phyloP scores from a whole-genome alignment of 2,329 filamentous ascomycete species.

The Lojkania enalia region DNA sequence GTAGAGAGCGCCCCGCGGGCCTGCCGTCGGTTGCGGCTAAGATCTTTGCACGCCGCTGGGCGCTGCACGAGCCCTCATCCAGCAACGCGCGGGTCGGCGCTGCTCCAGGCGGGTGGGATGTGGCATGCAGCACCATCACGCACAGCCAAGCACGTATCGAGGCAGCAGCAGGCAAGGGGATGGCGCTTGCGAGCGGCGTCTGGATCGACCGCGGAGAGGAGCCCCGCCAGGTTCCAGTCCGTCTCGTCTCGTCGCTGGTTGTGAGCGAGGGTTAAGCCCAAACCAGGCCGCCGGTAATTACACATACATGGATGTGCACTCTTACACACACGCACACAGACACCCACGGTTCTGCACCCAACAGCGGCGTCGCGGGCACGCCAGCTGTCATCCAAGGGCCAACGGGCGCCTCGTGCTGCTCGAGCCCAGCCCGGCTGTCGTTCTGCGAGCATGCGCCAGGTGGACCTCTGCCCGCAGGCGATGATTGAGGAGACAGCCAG shows the following conservation, averaged over 20 bases:
- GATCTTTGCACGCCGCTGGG: slow-evolving; percentile 25
- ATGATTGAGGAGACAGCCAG: not conserved
- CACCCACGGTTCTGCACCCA: slow-evolving; percentile 4
- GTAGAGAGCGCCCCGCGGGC: slow-evolving; percentile 22
- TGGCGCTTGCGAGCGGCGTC: slow-evolving; percentile 14
- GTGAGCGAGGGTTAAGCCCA: slow-evolving; percentile 14
- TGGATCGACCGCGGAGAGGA: slow-evolving; percentile 32
- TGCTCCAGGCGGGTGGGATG: slow-evolving; percentile 30
- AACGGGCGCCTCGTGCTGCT: slow-evolving; percentile 32
- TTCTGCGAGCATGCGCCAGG: not conserved
- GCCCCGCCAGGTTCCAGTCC: slow-evolving; percentile 32
- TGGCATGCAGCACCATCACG: slow-evolving; percentile 11
- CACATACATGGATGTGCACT: slow-evolving; percentile 18
- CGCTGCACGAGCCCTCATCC: slow-evolving; percentile 19
- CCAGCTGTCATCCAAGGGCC: slow-evolving; percentile 32
- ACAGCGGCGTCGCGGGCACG: slow-evolving; percentile 14
- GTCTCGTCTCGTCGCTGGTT: slow-evolving; percentile 17
- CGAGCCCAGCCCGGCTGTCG: slow-evolving; percentile 1
- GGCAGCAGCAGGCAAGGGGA: slow-evolving; percentile 11
- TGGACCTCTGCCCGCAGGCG: not conserved
- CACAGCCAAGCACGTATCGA: not conserved
- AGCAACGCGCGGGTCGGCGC: slow-evolving; percentile 19
- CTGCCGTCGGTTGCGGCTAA: slow-evolving; percentile 29
- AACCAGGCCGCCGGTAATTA: slow-evolving; percentile 37
- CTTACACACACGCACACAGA: not conserved